Conservation (phyloP, 306 rosid genomes). For the Quercus robur region DNA sequence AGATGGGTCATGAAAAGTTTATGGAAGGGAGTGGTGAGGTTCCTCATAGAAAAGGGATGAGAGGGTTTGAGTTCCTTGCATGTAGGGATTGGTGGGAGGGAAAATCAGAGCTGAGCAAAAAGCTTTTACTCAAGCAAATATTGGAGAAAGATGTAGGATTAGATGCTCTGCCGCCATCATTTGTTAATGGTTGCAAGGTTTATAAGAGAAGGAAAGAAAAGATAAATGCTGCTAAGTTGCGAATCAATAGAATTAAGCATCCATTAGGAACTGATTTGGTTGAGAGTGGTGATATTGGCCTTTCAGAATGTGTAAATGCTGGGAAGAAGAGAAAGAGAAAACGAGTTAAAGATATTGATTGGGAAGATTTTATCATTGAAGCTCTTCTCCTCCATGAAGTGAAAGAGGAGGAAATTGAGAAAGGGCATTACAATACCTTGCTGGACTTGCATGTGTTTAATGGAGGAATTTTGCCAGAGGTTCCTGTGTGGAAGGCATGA, state of each 20-base stretch:
- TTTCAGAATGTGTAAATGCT: neutral
- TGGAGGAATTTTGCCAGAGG: constrained; percentile 32
- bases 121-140: constrained; percentile 53
- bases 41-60: constrained; percentile 21
- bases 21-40: constrained; percentile 23
- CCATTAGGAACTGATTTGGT: constrained; percentile 26
- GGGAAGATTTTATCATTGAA: constrained; percentile 88
- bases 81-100: constrained; percentile 83
- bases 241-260: constrained; percentile 50
- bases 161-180: constrained; percentile 72
- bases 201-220: constrained; percentile 52
- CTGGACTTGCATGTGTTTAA: constrained; percentile 62
- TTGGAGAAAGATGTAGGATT: constrained; percentile 71
- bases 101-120: constrained; percentile 65
- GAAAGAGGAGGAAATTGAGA: constrained; percentile 78
- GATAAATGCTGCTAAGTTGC: constrained; percentile 60
- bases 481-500: neutral
- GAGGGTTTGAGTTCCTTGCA: constrained; percentile 18
- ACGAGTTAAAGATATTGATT: constrained; percentile 35
- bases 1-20: constrained; percentile 14
- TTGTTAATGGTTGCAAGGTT: constrained; percentile 40
- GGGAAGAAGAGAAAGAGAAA: constrained; percentile 45
- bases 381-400: constrained; percentile 73
- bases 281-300: neutral
- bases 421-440: constrained; percentile 69